These are phyloP conservation scores for Cryptosporidium meleagridis DNA, from an alignment of 169 alveolate genomes.

Conservation along the genomic window DNA sequence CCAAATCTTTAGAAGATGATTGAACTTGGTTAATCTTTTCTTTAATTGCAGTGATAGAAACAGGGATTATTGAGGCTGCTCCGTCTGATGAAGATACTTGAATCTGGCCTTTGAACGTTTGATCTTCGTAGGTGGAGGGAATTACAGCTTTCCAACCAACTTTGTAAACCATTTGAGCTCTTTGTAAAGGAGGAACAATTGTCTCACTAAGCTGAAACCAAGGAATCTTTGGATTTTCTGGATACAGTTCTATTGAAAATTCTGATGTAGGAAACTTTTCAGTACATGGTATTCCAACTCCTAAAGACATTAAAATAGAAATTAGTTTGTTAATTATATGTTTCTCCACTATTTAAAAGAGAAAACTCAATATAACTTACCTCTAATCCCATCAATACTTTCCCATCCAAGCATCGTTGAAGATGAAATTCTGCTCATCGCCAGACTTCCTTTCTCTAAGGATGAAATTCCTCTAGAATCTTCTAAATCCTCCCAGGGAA, in stretches of 20 bases:
- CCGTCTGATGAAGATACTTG: constrained; percentile 67
- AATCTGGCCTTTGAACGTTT: constrained; percentile 38
- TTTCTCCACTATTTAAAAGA: neutral
- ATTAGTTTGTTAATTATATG: neutral
- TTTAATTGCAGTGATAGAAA: constrained; percentile 11
- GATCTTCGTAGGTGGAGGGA: neutral
- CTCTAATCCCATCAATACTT: constrained; percentile 65
- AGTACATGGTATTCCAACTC: constrained; percentile 70
- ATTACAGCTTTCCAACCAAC: constrained; percentile 43
- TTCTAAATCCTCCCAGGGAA: constrained; percentile 54
- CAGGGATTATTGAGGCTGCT: constrained; percentile 57
- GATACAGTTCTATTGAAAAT: constrained; percentile 42
- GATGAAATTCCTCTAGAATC: neutral
- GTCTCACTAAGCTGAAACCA: constrained; percentile 65
- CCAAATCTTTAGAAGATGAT: neutral
- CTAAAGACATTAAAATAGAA: constrained; percentile 7
- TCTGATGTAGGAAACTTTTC: constrained; percentile 46
- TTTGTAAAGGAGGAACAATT: constrained; percentile 57
- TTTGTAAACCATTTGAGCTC: constrained; percentile 37
- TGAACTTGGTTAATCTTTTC: neutral
- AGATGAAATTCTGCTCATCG: constrained; percentile 11
- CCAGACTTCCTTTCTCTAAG: neutral
- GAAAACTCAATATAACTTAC: constrained; percentile 15
- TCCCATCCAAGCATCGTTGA: constrained; percentile 72
- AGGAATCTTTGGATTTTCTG: constrained; percentile 63